phyloP scores from a whole-genome alignment of 1,284 basidiomycete species.

The Leccinum variabile region DNA sequence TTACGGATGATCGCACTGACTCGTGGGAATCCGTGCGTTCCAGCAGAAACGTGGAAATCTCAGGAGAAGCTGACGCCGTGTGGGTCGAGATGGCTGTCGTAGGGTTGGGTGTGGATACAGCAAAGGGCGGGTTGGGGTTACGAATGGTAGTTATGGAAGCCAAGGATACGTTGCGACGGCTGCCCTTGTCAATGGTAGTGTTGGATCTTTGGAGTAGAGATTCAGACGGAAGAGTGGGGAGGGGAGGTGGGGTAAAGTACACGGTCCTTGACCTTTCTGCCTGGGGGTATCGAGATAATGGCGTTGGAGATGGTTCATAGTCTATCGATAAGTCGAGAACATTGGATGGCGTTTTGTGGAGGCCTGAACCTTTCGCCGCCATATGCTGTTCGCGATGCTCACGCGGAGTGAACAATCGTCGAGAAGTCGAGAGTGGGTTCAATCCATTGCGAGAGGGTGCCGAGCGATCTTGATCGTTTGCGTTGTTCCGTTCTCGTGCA shows the following conservation, averaged over 20 bases:
- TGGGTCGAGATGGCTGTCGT: slow-evolving; percentile 71
- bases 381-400: slow-evolving; percentile 47
- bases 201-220: slow-evolving; percentile 38
- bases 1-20: slow-evolving; percentile 46
- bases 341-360: slow-evolving; percentile 26
- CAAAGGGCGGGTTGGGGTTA: slow-evolving; percentile 42
- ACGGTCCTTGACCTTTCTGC: slow-evolving; percentile 43
- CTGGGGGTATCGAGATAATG: slow-evolving; percentile 44
- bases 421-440: slow-evolving; percentile 35
- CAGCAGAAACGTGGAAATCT: slow-evolving; percentile 42
- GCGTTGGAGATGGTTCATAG: slow-evolving; percentile 69
- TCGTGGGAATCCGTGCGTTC: slow-evolving; percentile 46
- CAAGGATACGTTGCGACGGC: slow-evolving; percentile 48
- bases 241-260: slow-evolving; percentile 55
- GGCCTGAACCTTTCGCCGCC: slow-evolving; percentile 24
- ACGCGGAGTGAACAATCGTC: slow-evolving; percentile 53
- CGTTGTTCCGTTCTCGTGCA: slow-evolving; percentile 29
- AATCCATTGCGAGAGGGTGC: slow-evolving; percentile 28
- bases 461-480: slow-evolving; percentile 37
- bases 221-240: slow-evolving; percentile 62
- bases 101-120: slow-evolving; percentile 52
- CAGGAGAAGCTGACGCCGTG: slow-evolving; percentile 53
- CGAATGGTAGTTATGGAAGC: slow-evolving; percentile 56
- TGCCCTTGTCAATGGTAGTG: slow-evolving; percentile 33
- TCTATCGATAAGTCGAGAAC: slow-evolving; percentile 45